Evolutionary conservation across 805 yeast genomes (phyloP).

Genomic region (Saccharomycopsis javanensis): DNA sequence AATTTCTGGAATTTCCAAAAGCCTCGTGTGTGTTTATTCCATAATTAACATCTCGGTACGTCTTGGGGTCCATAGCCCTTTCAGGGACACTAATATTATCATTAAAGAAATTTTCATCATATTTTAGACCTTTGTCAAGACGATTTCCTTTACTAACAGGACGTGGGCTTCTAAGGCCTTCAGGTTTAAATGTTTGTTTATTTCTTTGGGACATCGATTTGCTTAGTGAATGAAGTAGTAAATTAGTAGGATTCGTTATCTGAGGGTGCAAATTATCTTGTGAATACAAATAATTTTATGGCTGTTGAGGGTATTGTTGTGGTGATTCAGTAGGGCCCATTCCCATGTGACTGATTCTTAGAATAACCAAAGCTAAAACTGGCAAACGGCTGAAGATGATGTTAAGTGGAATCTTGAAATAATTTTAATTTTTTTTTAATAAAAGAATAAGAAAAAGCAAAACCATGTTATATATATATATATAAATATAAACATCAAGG

Average conservation of each 20-base stretch:
- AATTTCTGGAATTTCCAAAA: neutral
- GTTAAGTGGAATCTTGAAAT: neutral
- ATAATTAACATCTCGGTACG: neutral
- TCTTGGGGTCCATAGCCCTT: neutral
- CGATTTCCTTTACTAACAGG: neutral
- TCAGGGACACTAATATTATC: neutral
- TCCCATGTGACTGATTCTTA: neutral
- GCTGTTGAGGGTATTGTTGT: neutral
- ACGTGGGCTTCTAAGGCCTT: neutral
- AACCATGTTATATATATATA: neutral
- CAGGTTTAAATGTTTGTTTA: neutral
- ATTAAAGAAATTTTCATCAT: neutral
- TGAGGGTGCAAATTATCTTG: neutral
- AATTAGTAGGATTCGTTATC: neutral
- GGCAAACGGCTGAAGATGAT: neutral
- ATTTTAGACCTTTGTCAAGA: neutral
- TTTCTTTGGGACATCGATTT: neutral
- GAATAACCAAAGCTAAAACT: neutral
- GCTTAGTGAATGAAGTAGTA: neutral
- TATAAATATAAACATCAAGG: neutral
- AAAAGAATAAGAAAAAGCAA: neutral
- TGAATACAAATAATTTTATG: neutral
- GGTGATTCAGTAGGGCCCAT: neutral
- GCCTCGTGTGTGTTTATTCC: neutral
- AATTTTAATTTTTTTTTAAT: neutral